Evolutionary conservation across 192 early-diverging fungal genomes (phyloP).

Genomic region (Backusella australiensis): DNA sequence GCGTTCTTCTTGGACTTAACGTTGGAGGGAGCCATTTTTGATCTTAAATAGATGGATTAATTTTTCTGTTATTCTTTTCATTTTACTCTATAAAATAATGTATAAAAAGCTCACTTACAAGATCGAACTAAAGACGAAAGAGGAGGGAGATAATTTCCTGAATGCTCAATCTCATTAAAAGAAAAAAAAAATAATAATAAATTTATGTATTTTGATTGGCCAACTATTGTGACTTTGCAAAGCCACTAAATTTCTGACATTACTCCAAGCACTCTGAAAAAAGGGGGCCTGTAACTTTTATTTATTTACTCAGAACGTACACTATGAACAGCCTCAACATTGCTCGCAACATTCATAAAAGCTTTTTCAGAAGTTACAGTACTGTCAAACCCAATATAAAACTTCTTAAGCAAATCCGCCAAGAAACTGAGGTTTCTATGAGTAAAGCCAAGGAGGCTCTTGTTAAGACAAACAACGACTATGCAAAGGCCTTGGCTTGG

Average conservation of each 20-base stretch:
- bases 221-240: neutral
- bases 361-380: slow-evolving; percentile 8
- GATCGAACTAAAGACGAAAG: slow-evolving; percentile 14
- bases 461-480: slow-evolving; percentile 64
- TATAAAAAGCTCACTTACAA: neutral
- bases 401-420: slow-evolving; percentile 70
- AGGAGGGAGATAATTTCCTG: slow-evolving; percentile 7
- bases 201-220: neutral
- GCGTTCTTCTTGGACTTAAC: slow-evolving; percentile 83
- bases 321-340: slow-evolving; percentile 1
- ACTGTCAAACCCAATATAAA: slow-evolving; percentile 46
- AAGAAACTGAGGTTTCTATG: slow-evolving; percentile 77
- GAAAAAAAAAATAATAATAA: neutral
- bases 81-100: neutral
- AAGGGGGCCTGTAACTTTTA: slow-evolving; percentile 3
- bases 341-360: neutral
- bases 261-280: neutral
- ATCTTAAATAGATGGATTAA: neutral
- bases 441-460: slow-evolving; percentile 89
- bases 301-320: neutral
- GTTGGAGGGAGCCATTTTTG: slow-evolving; percentile 38
- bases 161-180: neutral
- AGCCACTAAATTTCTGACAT: slow-evolving; percentile 3
- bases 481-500: slow-evolving; percentile 77
- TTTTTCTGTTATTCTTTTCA: neutral